Evolutionary conservation across 345 rosid genomes (phyloP), one percentile per base, ranked within the genome.

Genomic region (Eucalyptus sp.): DNA sequence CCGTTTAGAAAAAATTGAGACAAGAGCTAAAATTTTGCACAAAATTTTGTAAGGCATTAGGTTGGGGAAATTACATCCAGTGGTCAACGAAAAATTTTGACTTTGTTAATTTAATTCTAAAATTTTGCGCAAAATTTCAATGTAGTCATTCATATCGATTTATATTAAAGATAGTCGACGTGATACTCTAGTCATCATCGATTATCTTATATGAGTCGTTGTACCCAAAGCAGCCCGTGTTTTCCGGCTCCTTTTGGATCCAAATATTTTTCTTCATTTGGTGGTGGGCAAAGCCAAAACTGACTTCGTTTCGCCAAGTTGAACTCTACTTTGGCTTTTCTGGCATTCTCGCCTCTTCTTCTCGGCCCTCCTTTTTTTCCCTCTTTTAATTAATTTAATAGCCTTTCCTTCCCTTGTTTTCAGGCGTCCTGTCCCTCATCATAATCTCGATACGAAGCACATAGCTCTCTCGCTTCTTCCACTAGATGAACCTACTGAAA

Each of bases 141-240:
- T 62, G 1, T 27, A 62, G 0, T 27, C 0, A 12, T 29, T 27
- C 1, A 29, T 0, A 62, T 16, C 3, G 0, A 68, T 68, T 68
- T 68, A 16, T 1, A 10, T 4, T 1, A 2, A 4, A 33, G 33
- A 71, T 33, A 0, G 4, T 0, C 5, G 1, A 33, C 0, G 2
- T 31, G 7, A 0, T 2, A 11, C 0, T 68, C 4, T 2, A 33
- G 13, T 33, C 24, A 33, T 68, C 7, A 33, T 4, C 4, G 2
- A 8, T 10, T 33, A 8, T 31, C 3, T 31, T 16, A 68, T 2
- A 6, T 5, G 3, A 10, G 13, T 8, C 13, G 33, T 9, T 1
- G 7, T 33, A 33, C 13, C 81, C 6, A 17, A 33, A 33, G 20
- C 16, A 15, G 25, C 7, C 83, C 48, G 48, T 12, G 16, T 41